A percentile compares a stretch with the other conserved stretches of the same genome.
phyloP scores from a whole-genome alignment of 2,329 filamentous ascomycete genomes.

The Neofusicoccum umdonicola region DNA sequence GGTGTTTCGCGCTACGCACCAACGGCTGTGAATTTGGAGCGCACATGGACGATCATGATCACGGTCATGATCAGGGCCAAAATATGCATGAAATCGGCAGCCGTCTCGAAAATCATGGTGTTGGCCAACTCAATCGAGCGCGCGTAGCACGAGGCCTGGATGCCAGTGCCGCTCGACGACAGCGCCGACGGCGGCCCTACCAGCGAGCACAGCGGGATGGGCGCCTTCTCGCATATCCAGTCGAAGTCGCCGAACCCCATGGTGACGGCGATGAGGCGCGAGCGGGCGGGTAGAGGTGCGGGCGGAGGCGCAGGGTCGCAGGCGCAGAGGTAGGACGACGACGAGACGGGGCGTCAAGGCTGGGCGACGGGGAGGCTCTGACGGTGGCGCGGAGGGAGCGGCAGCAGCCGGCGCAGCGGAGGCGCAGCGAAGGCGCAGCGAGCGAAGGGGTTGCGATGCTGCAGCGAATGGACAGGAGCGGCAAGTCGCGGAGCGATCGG shows the following conservation, averaged over 20 bases:
- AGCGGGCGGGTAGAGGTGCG: background rate
- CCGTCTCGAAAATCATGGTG: constrained; percentile 96
- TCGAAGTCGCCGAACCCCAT: constrained; percentile 93
- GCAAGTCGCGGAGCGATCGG: background rate
- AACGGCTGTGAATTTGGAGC: constrained; percentile 97
- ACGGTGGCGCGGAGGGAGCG: constrained; percentile 5
- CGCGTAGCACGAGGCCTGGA: constrained; percentile 88
- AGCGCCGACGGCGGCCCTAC: constrained; percentile 73
- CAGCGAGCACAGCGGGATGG: constrained; percentile 82
- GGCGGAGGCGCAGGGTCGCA: background rate
- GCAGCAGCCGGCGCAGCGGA: background rate
- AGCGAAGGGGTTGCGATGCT: constrained; percentile 7
- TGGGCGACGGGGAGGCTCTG: background rate
- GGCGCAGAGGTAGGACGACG: background rate
- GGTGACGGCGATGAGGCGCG: constrained; percentile 36
- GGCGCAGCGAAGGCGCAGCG: background rate
- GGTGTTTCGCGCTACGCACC: constrained; percentile 55
- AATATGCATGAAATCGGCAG: constrained; percentile 89
- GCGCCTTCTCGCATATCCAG: constrained; percentile 77
- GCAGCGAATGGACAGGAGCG: background rate
- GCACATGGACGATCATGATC: constrained; percentile 94
- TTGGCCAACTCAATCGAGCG: constrained; percentile 95
- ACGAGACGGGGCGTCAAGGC: background rate
- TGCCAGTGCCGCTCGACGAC: constrained; percentile 66
- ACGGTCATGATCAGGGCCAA: constrained; percentile 86